Evolutionary conservation across 2,329 filamentous ascomycete genomes (phyloP).

Genomic region (Clarireedia monteithiana): DNA sequence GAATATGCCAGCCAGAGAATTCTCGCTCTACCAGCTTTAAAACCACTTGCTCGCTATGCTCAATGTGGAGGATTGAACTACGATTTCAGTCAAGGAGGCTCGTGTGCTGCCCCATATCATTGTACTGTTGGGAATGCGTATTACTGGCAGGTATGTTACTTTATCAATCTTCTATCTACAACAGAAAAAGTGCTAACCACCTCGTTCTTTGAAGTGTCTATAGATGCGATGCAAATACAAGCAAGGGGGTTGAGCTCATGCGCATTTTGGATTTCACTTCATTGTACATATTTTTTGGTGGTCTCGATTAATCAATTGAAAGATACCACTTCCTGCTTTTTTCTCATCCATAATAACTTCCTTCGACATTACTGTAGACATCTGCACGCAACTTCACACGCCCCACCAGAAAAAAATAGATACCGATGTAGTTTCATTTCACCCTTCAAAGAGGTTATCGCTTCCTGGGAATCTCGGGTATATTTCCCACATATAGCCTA

Average conservation of each 20-base stretch:
- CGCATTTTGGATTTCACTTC: not conserved
- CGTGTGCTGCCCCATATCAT: constrained; percentile 10
- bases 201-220: not conserved
- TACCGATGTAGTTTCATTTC: no score
- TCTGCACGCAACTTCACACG: not conserved
- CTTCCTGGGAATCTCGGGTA: not conserved
- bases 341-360: no score
- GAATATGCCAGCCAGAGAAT: constrained; percentile 38
- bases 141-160: constrained; percentile 16
- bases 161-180: not conserved
- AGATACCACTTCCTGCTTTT: not conserved
- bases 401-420: not conserved
- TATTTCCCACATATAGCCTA: not conserved
- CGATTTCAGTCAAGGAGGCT: constrained; percentile 4
- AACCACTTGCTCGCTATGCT: constrained; percentile 9
- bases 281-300: not conserved
- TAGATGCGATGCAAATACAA: not conserved
- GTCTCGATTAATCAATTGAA: not conserved
- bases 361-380: no score
- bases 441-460: no score
- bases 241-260: not conserved
- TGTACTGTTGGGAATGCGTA: constrained; percentile 18
- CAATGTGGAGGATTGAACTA: constrained; percentile 23
- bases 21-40: constrained; percentile 12
- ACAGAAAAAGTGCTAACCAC: not conserved